Evolutionary conservation across 2,329 filamentous ascomycete species (phyloP).

Genomic region (Cladosporium sp.): DNA sequence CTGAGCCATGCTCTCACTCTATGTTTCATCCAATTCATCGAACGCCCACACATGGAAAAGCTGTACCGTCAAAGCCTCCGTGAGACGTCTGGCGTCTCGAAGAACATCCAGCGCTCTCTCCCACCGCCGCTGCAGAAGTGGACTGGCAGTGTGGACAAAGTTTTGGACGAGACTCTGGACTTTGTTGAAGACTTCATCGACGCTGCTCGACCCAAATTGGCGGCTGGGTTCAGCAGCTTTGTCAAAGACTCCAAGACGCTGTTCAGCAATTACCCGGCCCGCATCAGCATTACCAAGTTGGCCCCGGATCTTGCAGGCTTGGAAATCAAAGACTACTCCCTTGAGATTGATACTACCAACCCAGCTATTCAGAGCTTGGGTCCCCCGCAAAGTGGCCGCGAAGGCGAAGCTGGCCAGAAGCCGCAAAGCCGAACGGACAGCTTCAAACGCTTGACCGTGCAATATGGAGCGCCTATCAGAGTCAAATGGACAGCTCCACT

Average conservation of each 20-base stretch:
- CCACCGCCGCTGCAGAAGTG: conserved; percentile 78
- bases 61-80: conserved; percentile 83
- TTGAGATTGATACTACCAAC: conserved; percentile 67
- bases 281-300: conserved; percentile 76
- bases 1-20: conserved; percentile 81
- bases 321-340: conserved; percentile 73
- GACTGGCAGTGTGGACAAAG: conserved; percentile 81
- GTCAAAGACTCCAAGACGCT: conserved; percentile 82
- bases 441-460: conserved; percentile 71
- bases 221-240: conserved; percentile 79
- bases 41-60: conserved; percentile 97
- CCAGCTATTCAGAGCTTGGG: conserved; percentile 17
- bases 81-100: conserved; percentile 83
- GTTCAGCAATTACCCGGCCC: conserved; percentile 84
- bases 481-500: conserved; percentile 87
- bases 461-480: conserved; percentile 85
- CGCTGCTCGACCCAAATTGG: conserved; percentile 76
- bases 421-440: conserved; percentile 57
- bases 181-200: conserved; percentile 91
- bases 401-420: conserved; percentile 65
- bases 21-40: conserved; percentile 85
- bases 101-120: conserved; percentile 81
- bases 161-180: conserved; percentile 79
- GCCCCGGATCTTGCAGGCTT: conserved; percentile 75
- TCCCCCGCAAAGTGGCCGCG: conserved; percentile 50